Base-by-base conservation (phyloP, 441 rosid genomes). In the Bruguiera hainesii region DNA sequence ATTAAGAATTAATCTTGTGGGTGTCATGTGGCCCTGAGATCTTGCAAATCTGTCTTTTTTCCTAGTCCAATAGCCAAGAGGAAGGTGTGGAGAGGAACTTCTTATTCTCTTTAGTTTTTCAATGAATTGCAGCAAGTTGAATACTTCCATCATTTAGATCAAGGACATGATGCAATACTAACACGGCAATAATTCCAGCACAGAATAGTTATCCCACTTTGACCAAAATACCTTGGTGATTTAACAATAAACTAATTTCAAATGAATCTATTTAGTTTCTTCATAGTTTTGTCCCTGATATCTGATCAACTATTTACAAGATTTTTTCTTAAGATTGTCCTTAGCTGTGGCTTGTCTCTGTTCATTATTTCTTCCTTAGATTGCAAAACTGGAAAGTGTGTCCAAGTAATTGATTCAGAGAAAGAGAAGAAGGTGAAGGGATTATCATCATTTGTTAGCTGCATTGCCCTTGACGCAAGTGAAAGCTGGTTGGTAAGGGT, bases 401-500 rank as follows among this genome's bases (percentile, higher is more conserved):
- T 85, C 49, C 81, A 63, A 78, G 84, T 87, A 62, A 76, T 91
- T 77, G 83, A 82, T 76, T 81, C 89, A 2, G 78, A 64, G 77
- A 87, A 81, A 63, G 86, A 76, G 59, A 77, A 70, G 65, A 77
- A 78, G 79, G 64, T 66, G 53, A 85, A 82, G 74, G 83, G 77
- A 63, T 76, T 75, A 65, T 67, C 69, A 51, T 73, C 82, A 10
- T 82, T 76, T 59, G 77, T 91, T 66, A 81, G 96, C 70, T 84
- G 91, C 70, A 68, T 95, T 83, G 87, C 96, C 64, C 93, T 95
- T 52, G 99, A 95, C 80, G 88, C 78, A 79, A 95, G 96, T 79
- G 98, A 95, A 76, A 90, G 92, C 84, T 95, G 99, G 99, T 73
- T 95, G 98, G 99, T 95, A 86, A 85, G 98, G 61, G 67, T 73